These are phyloP conservation scores for Trichoderma sp. DNA, from an alignment of 2,329 filamentous ascomycete species.

Conservation along the genomic window DNA sequence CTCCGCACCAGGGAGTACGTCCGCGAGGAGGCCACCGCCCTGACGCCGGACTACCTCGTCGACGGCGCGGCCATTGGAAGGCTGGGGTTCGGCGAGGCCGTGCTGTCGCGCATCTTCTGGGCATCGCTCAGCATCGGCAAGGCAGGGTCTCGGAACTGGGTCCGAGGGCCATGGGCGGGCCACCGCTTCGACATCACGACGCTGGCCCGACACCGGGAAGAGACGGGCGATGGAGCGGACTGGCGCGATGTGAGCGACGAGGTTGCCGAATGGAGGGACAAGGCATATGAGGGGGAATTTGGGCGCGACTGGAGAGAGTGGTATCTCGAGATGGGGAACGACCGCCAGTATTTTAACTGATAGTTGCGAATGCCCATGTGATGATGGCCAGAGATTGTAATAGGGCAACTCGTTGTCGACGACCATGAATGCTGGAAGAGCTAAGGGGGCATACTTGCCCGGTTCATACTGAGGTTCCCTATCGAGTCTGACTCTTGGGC, in stretches of 20 bases:
- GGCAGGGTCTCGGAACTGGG: not conserved
- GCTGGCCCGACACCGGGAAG: conserved; percentile 1
- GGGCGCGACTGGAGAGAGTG: no score
- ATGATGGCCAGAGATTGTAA: no score
- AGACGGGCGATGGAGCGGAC: not conserved
- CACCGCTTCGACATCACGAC: conserved; percentile 29
- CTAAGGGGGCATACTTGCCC: no score
- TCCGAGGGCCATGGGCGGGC: conserved; percentile 27
- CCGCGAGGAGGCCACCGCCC: conserved; percentile 27
- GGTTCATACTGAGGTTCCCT: no score
- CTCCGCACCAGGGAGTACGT: conserved; percentile 26
- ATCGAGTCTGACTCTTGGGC: no score
- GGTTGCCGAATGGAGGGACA: not conserved
- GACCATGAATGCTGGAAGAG: no score
- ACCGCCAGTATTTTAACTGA: no score
- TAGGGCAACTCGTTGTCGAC: no score
- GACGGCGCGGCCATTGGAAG: conserved; percentile 21
- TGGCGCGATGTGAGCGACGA: conserved; percentile 27
- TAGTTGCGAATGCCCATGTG: no score
- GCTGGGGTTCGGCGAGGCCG: conserved; percentile 26
- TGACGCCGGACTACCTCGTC: conserved; percentile 24
- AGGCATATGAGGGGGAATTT: no score
- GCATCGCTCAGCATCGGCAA: conserved; percentile 7
- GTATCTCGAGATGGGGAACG: no score
- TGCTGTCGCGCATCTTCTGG: conserved; percentile 29